A percentile compares a stretch with the other conserved stretches of the same genome.
These are phyloP conservation scores for Lachancea sp. DNA, from an alignment of 805 yeast genomes.

Conservation along the genomic window DNA sequence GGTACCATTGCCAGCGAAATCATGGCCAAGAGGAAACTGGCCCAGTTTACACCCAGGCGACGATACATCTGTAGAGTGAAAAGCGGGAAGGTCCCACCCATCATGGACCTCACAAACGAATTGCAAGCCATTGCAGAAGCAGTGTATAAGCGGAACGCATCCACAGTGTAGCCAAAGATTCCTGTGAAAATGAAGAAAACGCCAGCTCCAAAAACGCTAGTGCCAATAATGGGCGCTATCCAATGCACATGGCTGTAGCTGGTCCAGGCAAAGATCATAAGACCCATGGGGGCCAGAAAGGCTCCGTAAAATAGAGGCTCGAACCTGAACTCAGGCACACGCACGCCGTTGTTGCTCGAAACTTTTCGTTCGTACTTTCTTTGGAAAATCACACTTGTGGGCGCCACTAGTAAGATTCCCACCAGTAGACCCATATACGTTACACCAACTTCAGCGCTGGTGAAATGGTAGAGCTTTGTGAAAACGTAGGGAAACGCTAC, in stretches of 20 bases:
- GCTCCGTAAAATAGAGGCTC: constrained; percentile 62
- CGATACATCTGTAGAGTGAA: constrained; percentile 54
- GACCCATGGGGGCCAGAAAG: constrained; percentile 51
- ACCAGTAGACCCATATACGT: constrained; percentile 55
- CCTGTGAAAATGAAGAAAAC: constrained; percentile 62
- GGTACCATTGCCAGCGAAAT: constrained; percentile 45
- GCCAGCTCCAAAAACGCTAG: constrained; percentile 68
- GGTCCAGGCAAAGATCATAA: constrained; percentile 78
- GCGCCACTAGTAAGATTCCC: constrained; percentile 45
- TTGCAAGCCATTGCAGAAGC: constrained; percentile 49
- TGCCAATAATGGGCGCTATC: constrained; percentile 67
- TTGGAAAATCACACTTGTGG: constrained; percentile 40
- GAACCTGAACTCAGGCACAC: constrained; percentile 55
- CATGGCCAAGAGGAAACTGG: constrained; percentile 46
- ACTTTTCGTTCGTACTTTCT: constrained; percentile 38
- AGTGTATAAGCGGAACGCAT: constrained; percentile 50
- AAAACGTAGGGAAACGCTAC: constrained; percentile 61
- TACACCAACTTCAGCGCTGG: constrained; percentile 51
- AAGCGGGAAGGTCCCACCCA: constrained; percentile 53
- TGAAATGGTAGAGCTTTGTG: constrained; percentile 44
- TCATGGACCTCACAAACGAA: constrained; percentile 44
- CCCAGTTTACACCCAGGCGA: constrained; percentile 52
- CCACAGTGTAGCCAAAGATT: constrained; percentile 57
- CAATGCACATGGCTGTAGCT: constrained; percentile 54
- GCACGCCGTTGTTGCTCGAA: constrained; percentile 39